These are phyloP conservation scores for Fusarium circinatum DNA, from an alignment of 2,329 filamentous ascomycete species.

Conservation along the genomic window DNA sequence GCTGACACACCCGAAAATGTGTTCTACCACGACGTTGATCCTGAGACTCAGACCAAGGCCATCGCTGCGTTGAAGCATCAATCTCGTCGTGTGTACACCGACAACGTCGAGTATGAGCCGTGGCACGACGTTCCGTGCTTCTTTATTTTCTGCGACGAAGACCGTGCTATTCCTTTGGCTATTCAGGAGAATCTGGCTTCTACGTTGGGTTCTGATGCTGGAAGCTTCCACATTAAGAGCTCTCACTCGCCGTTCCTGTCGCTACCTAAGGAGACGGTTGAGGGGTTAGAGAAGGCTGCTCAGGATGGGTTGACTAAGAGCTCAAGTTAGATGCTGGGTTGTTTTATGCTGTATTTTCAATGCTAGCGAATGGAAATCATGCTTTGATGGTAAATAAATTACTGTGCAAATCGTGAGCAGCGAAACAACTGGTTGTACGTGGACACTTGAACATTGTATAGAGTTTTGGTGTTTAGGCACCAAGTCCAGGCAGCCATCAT, in stretches of 20 bases:
- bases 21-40: slow-evolving; percentile 10
- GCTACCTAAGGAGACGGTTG: neutral
- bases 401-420: neutral
- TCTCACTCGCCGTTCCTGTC: slow-evolving; percentile 19
- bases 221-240: neutral
- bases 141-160: slow-evolving; percentile 5
- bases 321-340: neutral
- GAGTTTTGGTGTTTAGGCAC: neutral
- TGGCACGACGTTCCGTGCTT: slow-evolving; percentile 12
- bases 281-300: slow-evolving; percentile 3
- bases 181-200: slow-evolving; percentile 6
- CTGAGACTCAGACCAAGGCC: neutral
- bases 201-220: neutral
- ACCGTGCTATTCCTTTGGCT: neutral
- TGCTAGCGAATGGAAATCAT: neutral
- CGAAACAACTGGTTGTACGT: neutral
- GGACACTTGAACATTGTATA: neutral
- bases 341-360: fast-evolving
- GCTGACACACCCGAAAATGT: slow-evolving; percentile 1
- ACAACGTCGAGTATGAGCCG: neutral
- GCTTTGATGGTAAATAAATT: neutral
- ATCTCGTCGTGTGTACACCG: slow-evolving; percentile 7
- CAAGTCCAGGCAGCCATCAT: neutral
- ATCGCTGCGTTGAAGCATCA: neutral
- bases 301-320: slow-evolving; percentile 6